Percentiles rank a stretch among this genome's conserved stretches.
phyloP scores from a whole-genome alignment of 2,329 filamentous ascomycete species.

The Arthroderma sp. region DNA sequence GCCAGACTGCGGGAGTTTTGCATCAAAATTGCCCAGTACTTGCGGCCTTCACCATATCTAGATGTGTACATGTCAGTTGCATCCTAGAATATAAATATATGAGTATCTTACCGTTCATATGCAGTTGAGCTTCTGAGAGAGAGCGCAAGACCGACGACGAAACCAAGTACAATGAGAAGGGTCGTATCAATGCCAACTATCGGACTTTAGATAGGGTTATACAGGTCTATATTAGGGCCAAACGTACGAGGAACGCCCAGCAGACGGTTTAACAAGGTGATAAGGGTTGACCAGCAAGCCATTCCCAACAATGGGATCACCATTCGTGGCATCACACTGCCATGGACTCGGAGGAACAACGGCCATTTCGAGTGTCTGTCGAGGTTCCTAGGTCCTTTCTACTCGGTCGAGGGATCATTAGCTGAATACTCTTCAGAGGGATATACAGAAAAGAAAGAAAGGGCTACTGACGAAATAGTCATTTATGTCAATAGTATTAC shows the following conservation, averaged over 20 bases:
- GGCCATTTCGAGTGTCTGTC: constrained; percentile 66
- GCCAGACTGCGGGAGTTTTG: constrained; percentile 47
- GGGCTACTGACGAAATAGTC: constrained; percentile 46
- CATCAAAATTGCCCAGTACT: constrained; percentile 49
- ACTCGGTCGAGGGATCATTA: not conserved
- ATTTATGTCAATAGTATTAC: constrained; percentile 39
- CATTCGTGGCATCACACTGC: constrained; percentile 62
- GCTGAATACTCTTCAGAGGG: constrained; percentile 5
- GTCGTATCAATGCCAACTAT: constrained; percentile 46
- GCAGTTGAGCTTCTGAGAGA: constrained; percentile 67
- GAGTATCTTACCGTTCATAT: constrained; percentile 49
- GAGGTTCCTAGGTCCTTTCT: constrained; percentile 49
- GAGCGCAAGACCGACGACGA: constrained; percentile 66
- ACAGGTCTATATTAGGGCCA: not conserved
- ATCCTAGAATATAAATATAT: not conserved
- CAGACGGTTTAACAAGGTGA: constrained; percentile 46
- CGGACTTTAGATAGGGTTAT: constrained; percentile 7
- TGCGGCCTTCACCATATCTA: constrained; percentile 48
- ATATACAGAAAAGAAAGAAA: not conserved
- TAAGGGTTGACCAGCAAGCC: constrained; percentile 51
- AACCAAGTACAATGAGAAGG: constrained; percentile 65
- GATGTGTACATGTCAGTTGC: not conserved
- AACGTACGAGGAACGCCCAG: constrained; percentile 17
- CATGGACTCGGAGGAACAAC: constrained; percentile 62
- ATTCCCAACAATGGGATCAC: constrained; percentile 56